Base-by-base conservation (phyloP, 495 filamentous ascomycete species). In the Delitschia confertaspora region DNA sequence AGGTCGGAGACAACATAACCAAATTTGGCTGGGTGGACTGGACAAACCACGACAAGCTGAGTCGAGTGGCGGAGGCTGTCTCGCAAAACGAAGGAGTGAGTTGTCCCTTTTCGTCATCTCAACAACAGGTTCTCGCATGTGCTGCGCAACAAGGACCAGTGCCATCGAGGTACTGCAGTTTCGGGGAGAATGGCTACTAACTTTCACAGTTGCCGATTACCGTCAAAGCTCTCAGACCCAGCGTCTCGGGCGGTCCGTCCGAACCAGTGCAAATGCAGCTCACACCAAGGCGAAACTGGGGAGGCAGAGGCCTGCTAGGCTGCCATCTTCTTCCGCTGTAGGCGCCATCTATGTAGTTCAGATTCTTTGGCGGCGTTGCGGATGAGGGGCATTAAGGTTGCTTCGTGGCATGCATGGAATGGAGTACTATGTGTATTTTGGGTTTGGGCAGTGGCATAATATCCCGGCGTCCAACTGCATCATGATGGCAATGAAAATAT, bases 1-100 rank as follows among this genome's bases (percentile, higher is more conserved):
- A 77, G 60, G 65, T 72, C 13, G 89, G 87, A n/a, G 93, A 99
- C 63, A 62, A 71, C 43, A 76, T 99, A 48, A 76, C 78, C 47
- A 77, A 74, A 59, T 95, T 99, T 69, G 93, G 89, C 32, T 75
- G 69, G 47, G 82, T 83, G 16, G 81, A 85, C 55, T 79, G 71
- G 65, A 65, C 78, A 38, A 95, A 95, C 59, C 81, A 95, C 57
- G 86, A 93, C 55, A 79, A 76, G 45, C 73, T 99, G 11, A 73
- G 72, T 39, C 93, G 82, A 62, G 82, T 99, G 10, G 83, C 79
- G 26, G 80, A 95, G 55, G 73, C 78, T 24, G 88, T 96, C 7
- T 76, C 83, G 53, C 78, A 83, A 32, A 93, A 85, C 56, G 88
- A 95, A 74, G 85, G 84, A 53, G 89, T 95, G 78, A 67, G 85